These are phyloP conservation scores for Paxillus rubicundulus DNA, from an alignment of 768 basidiomycete genomes.

Conservation along the genomic window DNA sequence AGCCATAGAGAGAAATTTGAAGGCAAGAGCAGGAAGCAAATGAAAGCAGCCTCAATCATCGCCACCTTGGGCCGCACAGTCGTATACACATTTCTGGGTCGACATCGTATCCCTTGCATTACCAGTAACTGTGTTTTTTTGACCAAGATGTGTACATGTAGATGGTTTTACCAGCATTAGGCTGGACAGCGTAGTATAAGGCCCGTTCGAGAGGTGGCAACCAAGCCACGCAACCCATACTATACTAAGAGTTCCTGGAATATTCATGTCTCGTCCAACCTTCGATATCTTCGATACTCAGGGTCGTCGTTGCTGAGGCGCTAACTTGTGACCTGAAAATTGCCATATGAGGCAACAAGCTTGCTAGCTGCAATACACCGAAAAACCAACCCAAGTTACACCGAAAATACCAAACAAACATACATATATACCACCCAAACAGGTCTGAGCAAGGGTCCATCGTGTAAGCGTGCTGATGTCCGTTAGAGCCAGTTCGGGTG, in stretches of 20 bases:
- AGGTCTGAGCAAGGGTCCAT: no score
- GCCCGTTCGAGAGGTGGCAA: background rate
- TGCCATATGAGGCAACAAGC: no score
- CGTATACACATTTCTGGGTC: background rate
- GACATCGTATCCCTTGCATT: background rate
- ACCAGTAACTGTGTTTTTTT: background rate
- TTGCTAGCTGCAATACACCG: no score
- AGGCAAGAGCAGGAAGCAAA: conserved; percentile 15
- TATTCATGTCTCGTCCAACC: background rate
- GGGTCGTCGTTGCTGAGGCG: no score
- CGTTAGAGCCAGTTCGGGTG: no score
- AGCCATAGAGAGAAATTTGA: conserved; percentile 23
- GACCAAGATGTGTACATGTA: background rate
- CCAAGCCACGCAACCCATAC: no score
- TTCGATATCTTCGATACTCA: background rate
- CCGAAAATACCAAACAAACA: no score
- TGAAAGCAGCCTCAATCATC: conserved; percentile 1
- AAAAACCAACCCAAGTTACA: no score
- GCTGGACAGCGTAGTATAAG: background rate
- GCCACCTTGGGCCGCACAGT: background rate
- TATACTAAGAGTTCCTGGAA: no score
- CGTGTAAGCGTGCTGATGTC: no score
- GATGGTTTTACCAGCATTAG: background rate
- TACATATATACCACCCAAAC: no score
- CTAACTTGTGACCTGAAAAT: no score